Conservation (phyloP, 2,329 filamentous ascomycete species). For the Cladosporium sp. region DNA sequence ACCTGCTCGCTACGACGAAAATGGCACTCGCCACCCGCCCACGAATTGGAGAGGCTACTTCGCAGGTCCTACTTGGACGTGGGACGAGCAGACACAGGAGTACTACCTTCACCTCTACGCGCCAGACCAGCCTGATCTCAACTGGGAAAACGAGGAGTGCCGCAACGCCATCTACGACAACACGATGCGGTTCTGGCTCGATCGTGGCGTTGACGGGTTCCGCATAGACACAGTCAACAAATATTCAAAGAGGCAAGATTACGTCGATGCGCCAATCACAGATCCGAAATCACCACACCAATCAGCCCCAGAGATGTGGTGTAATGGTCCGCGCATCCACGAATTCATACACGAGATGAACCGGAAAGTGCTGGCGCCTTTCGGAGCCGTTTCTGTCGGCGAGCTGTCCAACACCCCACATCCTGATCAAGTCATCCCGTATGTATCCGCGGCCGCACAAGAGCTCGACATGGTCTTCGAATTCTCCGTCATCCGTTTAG, state of each 20-base stretch:
- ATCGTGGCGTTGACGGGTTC: constrained; percentile 55
- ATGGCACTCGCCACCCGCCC: constrained; percentile 60
- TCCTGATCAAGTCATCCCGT: constrained; percentile 45
- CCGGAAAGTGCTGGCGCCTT: constrained; percentile 37
- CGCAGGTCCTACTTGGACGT: constrained; percentile 57
- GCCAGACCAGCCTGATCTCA: constrained; percentile 71
- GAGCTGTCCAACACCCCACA: constrained; percentile 47
- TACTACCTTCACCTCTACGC: constrained; percentile 75
- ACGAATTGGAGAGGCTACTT: constrained; percentile 68
- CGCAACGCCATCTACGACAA: constrained; percentile 63
- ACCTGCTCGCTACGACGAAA: constrained; percentile 32
- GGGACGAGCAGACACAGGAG: constrained; percentile 63
- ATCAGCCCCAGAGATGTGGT: constrained; percentile 9
- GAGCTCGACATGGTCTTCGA: constrained; percentile 69
- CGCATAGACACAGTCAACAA: constrained; percentile 28
- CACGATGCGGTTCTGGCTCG: constrained; percentile 60
- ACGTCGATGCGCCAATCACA: constrained; percentile 4
- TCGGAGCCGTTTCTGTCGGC: constrained; percentile 48
- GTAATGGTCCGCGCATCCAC: constrained; percentile 37
- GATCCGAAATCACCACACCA: constrained; percentile 4
- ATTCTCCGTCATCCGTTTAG: constrained; percentile 56
- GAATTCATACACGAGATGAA: constrained; percentile 44
- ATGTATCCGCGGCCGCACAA: constrained; percentile 47
- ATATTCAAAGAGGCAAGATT: constrained; percentile 15
- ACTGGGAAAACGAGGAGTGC: constrained; percentile 71